Evolutionary conservation across 306 rosid genomes (phyloP).

Genomic region (Prunus kanzakura): DNA sequence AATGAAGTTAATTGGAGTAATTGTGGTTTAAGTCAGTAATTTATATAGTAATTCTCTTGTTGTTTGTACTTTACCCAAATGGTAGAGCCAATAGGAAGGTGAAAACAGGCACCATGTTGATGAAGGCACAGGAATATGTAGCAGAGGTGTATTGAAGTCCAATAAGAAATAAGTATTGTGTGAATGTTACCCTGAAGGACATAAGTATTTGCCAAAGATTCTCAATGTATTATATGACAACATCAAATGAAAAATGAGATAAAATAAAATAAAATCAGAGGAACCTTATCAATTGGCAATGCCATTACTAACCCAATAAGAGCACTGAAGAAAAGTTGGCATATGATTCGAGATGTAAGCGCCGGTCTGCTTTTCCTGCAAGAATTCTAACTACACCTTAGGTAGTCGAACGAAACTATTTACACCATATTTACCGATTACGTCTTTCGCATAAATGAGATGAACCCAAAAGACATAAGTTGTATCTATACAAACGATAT

Average conservation of each 20-base stretch:
- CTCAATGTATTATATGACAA: background rate
- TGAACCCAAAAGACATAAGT: background rate
- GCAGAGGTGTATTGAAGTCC: slow-evolving; percentile 82
- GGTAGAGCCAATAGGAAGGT: slow-evolving; percentile 76
- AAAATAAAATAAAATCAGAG: background rate
- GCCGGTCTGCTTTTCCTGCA: slow-evolving; percentile 60
- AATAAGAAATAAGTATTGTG: slow-evolving; percentile 62
- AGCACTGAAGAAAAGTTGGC: slow-evolving; percentile 68
- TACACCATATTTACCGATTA: background rate
- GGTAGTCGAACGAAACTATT: background rate
- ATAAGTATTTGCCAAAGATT: background rate
- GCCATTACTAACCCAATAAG: slow-evolving; percentile 61
- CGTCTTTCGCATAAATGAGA: background rate
- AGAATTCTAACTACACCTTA: background rate
- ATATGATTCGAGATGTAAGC: slow-evolving; percentile 36
- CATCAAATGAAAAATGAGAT: background rate
- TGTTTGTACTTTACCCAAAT: slow-evolving; percentile 54
- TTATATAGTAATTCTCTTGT: background rate
- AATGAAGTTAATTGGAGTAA: background rate
- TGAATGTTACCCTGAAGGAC: slow-evolving; percentile 53
- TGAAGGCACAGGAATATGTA: slow-evolving; percentile 79
- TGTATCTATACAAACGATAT: no score
- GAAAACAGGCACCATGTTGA: slow-evolving; percentile 76
- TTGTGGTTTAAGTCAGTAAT: slow-evolving; percentile 11
- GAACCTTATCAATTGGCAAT: background rate